Evolutionary conservation across 257 asterid species (phyloP).

Genomic region (Nicotiana sylvestris): DNA sequence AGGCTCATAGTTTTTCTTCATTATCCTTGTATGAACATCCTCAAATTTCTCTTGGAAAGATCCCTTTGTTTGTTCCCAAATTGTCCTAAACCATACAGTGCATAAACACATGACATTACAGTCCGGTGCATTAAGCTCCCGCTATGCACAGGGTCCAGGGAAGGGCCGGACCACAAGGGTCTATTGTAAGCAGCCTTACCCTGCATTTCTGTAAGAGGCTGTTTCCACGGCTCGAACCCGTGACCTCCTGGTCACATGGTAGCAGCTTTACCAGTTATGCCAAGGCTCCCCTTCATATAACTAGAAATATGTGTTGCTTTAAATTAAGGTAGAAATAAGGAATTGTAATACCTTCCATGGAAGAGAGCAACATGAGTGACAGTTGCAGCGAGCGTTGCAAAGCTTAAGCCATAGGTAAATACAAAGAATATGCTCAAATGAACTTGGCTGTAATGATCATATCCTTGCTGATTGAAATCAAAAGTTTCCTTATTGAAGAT

Average conservation of each 20-base stretch:
- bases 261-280: too few relatives aligned
- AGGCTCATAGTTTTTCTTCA: conserved; percentile 1
- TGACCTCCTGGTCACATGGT: too few relatives aligned
- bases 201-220: too few relatives aligned
- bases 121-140: too few relatives aligned
- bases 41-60: conserved; percentile 50
- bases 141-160: too few relatives aligned
- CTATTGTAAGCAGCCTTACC: too few relatives aligned
- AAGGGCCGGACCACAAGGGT: too few relatives aligned
- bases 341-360: conserved; percentile 45
- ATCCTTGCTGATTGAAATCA: conserved; percentile 39
- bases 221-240: too few relatives aligned
- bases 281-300: neutral
- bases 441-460: conserved; percentile 51
- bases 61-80: conserved; percentile 58
- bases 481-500: conserved; percentile 35
- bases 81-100: conserved; percentile 24
- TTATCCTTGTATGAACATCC: conserved; percentile 54
- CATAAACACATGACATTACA: too few relatives aligned
- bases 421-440: conserved; percentile 52
- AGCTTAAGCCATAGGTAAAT: conserved; percentile 48
- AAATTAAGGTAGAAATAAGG: neutral
- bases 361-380: conserved; percentile 62
- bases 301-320: neutral
- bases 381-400: conserved; percentile 55